These are phyloP conservation scores for Pontederia paniculata DNA, from an alignment of 176 grass and related monocot species.

Conservation along the genomic window DNA sequence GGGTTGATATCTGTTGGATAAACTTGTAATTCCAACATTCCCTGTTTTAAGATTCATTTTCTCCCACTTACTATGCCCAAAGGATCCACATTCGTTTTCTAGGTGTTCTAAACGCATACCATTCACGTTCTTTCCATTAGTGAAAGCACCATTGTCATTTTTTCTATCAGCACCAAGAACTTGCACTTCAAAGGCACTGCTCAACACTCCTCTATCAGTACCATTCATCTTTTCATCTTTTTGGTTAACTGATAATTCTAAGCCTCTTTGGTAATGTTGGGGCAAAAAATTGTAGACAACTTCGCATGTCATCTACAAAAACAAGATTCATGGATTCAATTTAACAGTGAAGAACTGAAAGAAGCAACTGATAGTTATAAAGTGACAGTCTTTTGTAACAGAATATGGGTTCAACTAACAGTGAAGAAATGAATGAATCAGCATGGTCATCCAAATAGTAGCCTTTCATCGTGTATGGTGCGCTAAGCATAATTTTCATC, in stretches of 20 bases:
- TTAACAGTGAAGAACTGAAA: too few relatives aligned
- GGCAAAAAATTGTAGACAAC: slow-evolving; percentile 42
- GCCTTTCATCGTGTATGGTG: too few relatives aligned
- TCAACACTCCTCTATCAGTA: slow-evolving; percentile 23
- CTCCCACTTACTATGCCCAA: slow-evolving; percentile 62
- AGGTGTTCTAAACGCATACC: slow-evolving; percentile 42
- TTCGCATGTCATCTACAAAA: slow-evolving; percentile 51
- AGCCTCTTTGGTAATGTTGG: slow-evolving; percentile 47
- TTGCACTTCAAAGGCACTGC: slow-evolving; percentile 32
- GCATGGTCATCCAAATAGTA: too few relatives aligned
- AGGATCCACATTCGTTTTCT: slow-evolving; percentile 44
- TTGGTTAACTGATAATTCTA: slow-evolving; percentile 17
- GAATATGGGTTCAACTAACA: too few relatives aligned
- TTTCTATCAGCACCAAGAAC: slow-evolving; percentile 30
- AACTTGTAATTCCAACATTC: slow-evolving; percentile 37
- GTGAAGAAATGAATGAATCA: too few relatives aligned
- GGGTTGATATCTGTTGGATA: slow-evolving; percentile 51
- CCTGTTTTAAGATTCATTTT: slow-evolving; percentile 23
- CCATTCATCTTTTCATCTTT: slow-evolving; percentile 17
- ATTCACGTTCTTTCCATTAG: slow-evolving; percentile 35
- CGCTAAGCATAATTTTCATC: too few relatives aligned
- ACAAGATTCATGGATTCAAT: slow-evolving; percentile 18
- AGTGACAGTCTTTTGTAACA: too few relatives aligned
- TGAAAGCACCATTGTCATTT: slow-evolving; percentile 39
- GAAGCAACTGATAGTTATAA: too few relatives aligned